phyloP scores from a whole-genome alignment of 768 basidiomycete genomes.

The Lactarius psammicola region DNA sequence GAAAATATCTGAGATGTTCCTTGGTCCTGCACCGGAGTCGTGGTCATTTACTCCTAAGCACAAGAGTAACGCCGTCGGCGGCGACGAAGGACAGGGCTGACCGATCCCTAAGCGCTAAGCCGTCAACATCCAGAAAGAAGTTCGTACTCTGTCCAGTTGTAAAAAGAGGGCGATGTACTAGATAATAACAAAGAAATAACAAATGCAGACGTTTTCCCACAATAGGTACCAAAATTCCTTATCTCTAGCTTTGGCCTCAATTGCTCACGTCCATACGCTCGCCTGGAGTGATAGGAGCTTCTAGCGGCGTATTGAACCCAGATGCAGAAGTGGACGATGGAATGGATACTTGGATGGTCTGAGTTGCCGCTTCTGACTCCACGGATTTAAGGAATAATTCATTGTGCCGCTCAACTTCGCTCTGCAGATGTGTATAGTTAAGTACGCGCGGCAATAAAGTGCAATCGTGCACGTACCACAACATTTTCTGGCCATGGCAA shows the following conservation, averaged over 20 bases:
- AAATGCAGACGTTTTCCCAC: background rate
- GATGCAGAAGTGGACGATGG: slow-evolving; percentile 27
- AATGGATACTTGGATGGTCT: slow-evolving; percentile 12
- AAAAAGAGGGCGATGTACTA: slow-evolving; percentile 9
- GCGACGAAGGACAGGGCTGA: slow-evolving; percentile 61
- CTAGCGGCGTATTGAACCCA: slow-evolving; percentile 24
- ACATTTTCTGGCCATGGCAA: slow-evolving; percentile 35
- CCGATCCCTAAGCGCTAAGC: background rate
- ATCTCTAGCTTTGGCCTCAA: slow-evolving; percentile 7
- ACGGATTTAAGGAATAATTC: slow-evolving; percentile 38
- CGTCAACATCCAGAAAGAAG: background rate
- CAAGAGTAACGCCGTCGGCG: slow-evolving; percentile 76
- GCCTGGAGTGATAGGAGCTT: slow-evolving; percentile 20
- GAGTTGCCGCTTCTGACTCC: background rate
- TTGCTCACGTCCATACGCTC: slow-evolving; percentile 27
- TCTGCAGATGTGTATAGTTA: slow-evolving; percentile 18
- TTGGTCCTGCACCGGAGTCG: slow-evolving; percentile 79
- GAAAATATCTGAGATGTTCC: slow-evolving; percentile 91
- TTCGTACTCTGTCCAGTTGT: background rate
- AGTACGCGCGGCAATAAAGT: slow-evolving; percentile 6
- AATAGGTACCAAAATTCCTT: background rate
- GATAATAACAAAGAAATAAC: slow-evolving; percentile 22
- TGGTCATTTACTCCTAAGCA: slow-evolving; percentile 93
- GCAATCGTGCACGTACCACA: slow-evolving; percentile 31
- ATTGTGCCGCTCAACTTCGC: slow-evolving; percentile 41